Evolutionary conservation across 108 stramenopile genomes (phyloP).

Genomic region (Schizochytrium sp.): DNA sequence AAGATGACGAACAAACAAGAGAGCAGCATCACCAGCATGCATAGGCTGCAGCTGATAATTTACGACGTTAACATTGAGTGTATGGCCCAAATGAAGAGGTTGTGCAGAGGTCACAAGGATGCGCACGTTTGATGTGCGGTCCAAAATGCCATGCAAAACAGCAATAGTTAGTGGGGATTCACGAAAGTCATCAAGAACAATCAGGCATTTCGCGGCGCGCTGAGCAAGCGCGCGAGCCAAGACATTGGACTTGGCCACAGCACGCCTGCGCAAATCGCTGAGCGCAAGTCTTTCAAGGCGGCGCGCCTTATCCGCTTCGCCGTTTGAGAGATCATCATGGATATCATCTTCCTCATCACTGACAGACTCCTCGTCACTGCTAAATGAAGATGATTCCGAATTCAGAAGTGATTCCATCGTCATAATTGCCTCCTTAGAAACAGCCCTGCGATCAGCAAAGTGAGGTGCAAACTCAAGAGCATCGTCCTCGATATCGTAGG

Average conservation of each 20-base stretch:
- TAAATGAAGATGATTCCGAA: neutral
- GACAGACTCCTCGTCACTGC: neutral
- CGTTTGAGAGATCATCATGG: neutral
- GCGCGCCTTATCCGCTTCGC: neutral
- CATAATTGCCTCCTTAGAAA: neutral
- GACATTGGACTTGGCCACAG: neutral
- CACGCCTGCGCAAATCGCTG: neutral
- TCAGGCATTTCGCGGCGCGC: slow-evolving; percentile 9
- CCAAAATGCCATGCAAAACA: neutral
- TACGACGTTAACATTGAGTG: slow-evolving; percentile 55
- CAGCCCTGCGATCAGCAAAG: neutral
- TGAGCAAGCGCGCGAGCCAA: slow-evolving; percentile 48
- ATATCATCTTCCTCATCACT: neutral
- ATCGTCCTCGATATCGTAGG: neutral
- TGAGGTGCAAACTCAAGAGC: neutral
- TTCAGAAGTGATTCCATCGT: neutral
- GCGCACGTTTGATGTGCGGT: neutral
- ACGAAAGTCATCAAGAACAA: slow-evolving; percentile 48
- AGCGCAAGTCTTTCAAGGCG: neutral
- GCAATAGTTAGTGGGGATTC: slow-evolving; percentile 16
- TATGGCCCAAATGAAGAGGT: neutral
- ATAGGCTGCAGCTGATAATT: slow-evolving; percentile 42
- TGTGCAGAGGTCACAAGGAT: slow-evolving; percentile 25
- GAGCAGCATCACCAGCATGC: slow-evolving; percentile 25
- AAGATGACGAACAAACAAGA: slow-evolving; percentile 49